Evolutionary conservation across 2,329 filamentous ascomycete genomes (phyloP).

Genomic region (Gnomoniopsis smithogilvyi): DNA sequence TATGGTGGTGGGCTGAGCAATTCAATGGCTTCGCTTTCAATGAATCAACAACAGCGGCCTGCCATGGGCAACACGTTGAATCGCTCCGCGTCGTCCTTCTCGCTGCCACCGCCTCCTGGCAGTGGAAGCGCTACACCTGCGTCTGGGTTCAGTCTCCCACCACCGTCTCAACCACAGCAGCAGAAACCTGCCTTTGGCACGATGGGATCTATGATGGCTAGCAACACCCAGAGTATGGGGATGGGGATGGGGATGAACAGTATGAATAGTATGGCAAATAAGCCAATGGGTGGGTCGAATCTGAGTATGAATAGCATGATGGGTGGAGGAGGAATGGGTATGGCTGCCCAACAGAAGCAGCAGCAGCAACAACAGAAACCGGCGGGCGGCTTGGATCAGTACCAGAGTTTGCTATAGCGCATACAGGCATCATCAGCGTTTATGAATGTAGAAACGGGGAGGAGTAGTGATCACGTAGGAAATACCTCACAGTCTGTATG

Average conservation of each 20-base stretch:
- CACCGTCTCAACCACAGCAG: conserved; percentile 17
- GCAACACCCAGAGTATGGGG: conserved; percentile 22
- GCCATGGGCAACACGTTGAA: conserved; percentile 30
- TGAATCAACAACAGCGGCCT: conserved; percentile 40
- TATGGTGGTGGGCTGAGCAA: conserved; percentile 35
- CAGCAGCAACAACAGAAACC: conserved; percentile 22
- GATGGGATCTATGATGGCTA: conserved; percentile 16
- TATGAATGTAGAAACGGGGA: not conserved
- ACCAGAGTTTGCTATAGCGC: conserved; percentile 59
- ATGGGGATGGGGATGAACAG: conserved; percentile 23
- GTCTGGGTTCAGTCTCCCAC: conserved; percentile 42
- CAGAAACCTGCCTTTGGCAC: conserved; percentile 16
- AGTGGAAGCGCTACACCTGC: conserved; percentile 25
- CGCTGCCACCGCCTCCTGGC: conserved; percentile 53
- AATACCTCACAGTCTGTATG: not conserved
- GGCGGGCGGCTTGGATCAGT: conserved; percentile 62
- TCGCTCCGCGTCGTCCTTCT: conserved; percentile 45
- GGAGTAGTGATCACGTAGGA: not conserved
- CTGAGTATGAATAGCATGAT: conserved; percentile 19
- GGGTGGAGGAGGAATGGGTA: conserved; percentile 23
- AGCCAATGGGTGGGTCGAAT: conserved; percentile 18
- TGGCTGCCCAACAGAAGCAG: conserved; percentile 23
- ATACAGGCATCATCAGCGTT: not conserved
- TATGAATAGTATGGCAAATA: conserved; percentile 22
- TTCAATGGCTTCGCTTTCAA: conserved; percentile 46